phyloP scores from a whole-genome alignment of 441 rosid species.

The Arabidopsis lyrata region DNA sequence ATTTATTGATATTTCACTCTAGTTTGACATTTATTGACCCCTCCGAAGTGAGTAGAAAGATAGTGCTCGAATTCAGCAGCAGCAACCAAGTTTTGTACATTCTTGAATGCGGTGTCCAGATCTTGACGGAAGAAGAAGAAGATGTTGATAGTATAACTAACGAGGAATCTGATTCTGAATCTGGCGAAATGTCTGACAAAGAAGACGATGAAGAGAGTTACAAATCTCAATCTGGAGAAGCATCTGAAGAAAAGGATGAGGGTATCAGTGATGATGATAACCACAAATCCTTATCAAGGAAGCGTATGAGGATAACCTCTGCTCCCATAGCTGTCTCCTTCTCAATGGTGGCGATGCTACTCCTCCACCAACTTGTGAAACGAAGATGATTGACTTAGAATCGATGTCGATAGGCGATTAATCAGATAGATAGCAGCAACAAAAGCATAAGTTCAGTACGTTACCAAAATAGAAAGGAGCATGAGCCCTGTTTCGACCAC shows the following conservation, averaged over 20 bases:
- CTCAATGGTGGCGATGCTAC: conserved; percentile 58
- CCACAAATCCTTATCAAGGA: background rate
- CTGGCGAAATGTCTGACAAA: background rate
- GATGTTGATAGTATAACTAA: too few relatives aligned
- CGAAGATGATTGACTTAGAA: too few relatives aligned
- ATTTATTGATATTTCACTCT: background rate
- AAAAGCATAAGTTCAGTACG: too few relatives aligned
- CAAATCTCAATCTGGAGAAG: background rate
- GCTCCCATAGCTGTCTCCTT: background rate
- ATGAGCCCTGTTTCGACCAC: too few relatives aligned
- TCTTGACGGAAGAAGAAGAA: background rate
- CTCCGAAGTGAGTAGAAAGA: background rate
- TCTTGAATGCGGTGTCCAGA: background rate
- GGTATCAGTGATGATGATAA: background rate
- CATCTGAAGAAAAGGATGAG: background rate
- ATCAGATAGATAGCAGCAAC: too few relatives aligned
- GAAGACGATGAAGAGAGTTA: background rate
- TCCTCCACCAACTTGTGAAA: conserved; percentile 64
- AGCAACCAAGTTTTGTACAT: background rate
- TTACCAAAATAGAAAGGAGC: too few relatives aligned
- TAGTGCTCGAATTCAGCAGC: background rate
- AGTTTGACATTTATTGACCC: background rate
- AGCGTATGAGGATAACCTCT: background rate
- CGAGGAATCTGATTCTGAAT: background rate
- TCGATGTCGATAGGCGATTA: too few relatives aligned